Base-by-base conservation (phyloP, 2,329 filamentous ascomycete genomes). In the Cercospora sojina region DNA sequence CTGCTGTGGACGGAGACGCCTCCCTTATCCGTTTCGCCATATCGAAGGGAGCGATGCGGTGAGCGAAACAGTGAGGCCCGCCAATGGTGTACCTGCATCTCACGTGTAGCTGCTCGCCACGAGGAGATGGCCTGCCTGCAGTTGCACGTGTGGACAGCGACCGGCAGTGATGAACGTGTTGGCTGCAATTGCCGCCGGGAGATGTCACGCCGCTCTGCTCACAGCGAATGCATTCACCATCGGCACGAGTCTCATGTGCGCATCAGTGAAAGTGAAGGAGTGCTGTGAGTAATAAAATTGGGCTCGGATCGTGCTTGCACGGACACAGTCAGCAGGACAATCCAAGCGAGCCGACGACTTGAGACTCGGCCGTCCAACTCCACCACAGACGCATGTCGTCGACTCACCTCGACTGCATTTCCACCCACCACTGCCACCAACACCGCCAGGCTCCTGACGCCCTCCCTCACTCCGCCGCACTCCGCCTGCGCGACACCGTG, bases 1-100 rank as follows among this genome's bases (percentile, higher is more conserved):
- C 81, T 78, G 81, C 80, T 77, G 47, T 29, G n/a, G 64, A 59
- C 25, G 61, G 41, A 18, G 64, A 66, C 16, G 51, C 20, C n/a
- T 62, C 57, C 41, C 65, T 56, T 43, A 53, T 47, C 12, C 65
- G 65, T 47, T 67, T 67, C 31, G 65, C 62, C 65, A 67, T 67
- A 25, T 12, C 61, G 56, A n/a, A 60, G 12, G n/a, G 7, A 23
- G 18, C 29, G 23, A 60, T 60, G 58, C 58, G 58, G 58, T 60
- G 58, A 47, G 38, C 38, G 58, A 49, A 6, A 27, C 35, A 31
- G n/a, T 18, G 29, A 27, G 57, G 35, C 20, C 35, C n/a, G 35
- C 58, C 29, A 31, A 31, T 29, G 18, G 23, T 60, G 58, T 60
- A 47, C 58, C 58, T 60, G 58, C 58, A 60, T 60, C 35, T 32